These are phyloP conservation scores for Penicillium samsonianum DNA, from an alignment of 495 filamentous ascomycete genomes.

Conservation along the genomic window DNA sequence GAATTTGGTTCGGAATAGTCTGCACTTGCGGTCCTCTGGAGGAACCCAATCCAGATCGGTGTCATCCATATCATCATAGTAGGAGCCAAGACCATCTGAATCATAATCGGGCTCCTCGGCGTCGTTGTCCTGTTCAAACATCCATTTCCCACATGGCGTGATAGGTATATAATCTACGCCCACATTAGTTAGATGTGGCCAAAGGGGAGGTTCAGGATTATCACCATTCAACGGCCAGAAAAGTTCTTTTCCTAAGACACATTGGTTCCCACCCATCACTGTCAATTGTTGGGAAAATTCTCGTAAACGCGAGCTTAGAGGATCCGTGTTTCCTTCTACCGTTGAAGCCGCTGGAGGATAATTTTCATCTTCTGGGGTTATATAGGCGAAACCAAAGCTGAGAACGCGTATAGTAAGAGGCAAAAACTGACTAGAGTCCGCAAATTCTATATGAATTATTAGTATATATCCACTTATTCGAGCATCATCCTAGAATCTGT, in stretches of 20 bases:
- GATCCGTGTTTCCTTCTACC: neutral
- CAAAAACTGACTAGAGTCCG: neutral
- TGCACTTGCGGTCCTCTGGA: neutral
- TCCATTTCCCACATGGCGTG: neutral
- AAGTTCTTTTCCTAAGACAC: neutral
- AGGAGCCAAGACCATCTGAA: too few relatives aligned
- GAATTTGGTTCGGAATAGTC: neutral
- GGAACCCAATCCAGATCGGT: neutral
- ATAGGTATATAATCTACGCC: neutral
- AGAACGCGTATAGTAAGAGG: neutral
- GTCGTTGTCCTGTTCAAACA: neutral
- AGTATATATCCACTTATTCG: neutral
- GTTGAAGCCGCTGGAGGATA: neutral
- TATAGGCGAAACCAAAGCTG: neutral
- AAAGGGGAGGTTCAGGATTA: neutral
- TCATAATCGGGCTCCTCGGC: too few relatives aligned
- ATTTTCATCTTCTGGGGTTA: neutral
- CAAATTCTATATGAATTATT: neutral
- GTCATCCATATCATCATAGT: neutral
- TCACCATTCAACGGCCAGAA: neutral
- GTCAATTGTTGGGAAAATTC: neutral
- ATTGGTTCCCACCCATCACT: neutral
- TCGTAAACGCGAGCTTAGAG: neutral
- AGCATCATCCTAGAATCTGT: neutral
- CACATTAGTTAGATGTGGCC: neutral